These are phyloP conservation scores for Oxyria digyna DNA, from an alignment of 148 eudicot species.

Conservation along the genomic window DNA sequence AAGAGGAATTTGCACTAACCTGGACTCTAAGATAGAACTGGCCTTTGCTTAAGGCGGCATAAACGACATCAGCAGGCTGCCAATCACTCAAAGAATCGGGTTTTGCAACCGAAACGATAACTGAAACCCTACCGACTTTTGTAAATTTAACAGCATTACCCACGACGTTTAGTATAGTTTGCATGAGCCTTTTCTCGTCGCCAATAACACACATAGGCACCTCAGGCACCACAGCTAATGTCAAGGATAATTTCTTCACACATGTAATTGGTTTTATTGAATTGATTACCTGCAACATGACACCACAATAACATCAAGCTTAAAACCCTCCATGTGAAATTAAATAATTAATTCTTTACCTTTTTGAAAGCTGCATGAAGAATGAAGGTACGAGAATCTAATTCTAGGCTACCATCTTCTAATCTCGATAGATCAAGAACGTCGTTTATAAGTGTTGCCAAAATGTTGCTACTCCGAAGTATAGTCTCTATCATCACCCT, in stretches of 20 bases:
- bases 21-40: slow-evolving; percentile 74
- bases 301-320: background rate
- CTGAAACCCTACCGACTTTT: slow-evolving; percentile 60
- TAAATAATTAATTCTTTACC: slow-evolving; percentile 21
- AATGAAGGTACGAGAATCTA: slow-evolving; percentile 51
- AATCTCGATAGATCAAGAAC: slow-evolving; percentile 89
- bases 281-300: slow-evolving; percentile 43
- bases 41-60: slow-evolving; percentile 34
- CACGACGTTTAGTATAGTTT: slow-evolving; percentile 55
- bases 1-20: slow-evolving; percentile 25
- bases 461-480: slow-evolving; percentile 73
- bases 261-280: slow-evolving; percentile 75
- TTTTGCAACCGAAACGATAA: slow-evolving; percentile 57
- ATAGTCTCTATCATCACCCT: slow-evolving; percentile 86
- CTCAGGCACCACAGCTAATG: slow-evolving; percentile 51
- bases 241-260: slow-evolving; percentile 49
- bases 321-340: slow-evolving; percentile 2
- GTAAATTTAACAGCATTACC: slow-evolving; percentile 92
- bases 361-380: slow-evolving; percentile 68
- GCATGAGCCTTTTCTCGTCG: slow-evolving; percentile 79
- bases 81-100: slow-evolving; percentile 61
- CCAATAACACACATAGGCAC: slow-evolving; percentile 60
- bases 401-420: slow-evolving; percentile 90
- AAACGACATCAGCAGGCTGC: slow-evolving; percentile 49
- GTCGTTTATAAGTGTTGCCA: slow-evolving; percentile 81